Percentiles rank a stretch among this genome's conserved stretches.
Conservation (phyloP, 257 asterid genomes). For the Anisodus tanguticus region DNA sequence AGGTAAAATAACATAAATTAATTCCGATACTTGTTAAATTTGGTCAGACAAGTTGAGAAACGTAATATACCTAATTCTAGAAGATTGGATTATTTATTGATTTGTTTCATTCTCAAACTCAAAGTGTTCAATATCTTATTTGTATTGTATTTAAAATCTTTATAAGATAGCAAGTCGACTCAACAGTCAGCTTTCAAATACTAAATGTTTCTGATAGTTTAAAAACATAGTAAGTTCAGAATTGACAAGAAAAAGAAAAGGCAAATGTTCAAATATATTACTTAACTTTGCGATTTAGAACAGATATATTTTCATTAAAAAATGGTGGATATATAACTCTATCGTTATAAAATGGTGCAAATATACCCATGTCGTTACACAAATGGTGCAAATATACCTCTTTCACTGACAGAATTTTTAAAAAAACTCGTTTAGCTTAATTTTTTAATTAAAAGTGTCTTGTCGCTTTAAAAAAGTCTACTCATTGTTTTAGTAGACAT, state of each 20-base stretch:
- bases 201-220: background rate
- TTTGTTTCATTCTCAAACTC: background rate
- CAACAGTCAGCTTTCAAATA: slow-evolving; percentile 8
- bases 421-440: too few relatives aligned
- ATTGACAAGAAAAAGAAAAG: background rate
- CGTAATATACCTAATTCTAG: slow-evolving; percentile 23
- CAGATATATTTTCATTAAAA: too few relatives aligned
- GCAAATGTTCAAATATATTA: too few relatives aligned
- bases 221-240: background rate
- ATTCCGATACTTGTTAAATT: background rate
- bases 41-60: slow-evolving; percentile 1
- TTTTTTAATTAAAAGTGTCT: too few relatives aligned
- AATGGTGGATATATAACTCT: too few relatives aligned
- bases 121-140: background rate
- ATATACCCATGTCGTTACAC: too few relatives aligned
- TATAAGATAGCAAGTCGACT: slow-evolving; percentile 1
- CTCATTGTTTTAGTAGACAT: too few relatives aligned
- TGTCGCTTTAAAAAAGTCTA: too few relatives aligned
- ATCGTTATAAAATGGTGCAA: too few relatives aligned
- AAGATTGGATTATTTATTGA: slow-evolving; percentile 1
- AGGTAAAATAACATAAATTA: slow-evolving; percentile 20
- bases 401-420: too few relatives aligned
- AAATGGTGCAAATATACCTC: too few relatives aligned
- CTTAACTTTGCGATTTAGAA: too few relatives aligned
- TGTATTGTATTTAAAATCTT: background rate